A percentile compares a stretch with the other conserved stretches of the same genome.
These are phyloP conservation scores for Suillus cothurnatus DNA, from an alignment of 768 basidiomycete genomes.

Conservation along the genomic window DNA sequence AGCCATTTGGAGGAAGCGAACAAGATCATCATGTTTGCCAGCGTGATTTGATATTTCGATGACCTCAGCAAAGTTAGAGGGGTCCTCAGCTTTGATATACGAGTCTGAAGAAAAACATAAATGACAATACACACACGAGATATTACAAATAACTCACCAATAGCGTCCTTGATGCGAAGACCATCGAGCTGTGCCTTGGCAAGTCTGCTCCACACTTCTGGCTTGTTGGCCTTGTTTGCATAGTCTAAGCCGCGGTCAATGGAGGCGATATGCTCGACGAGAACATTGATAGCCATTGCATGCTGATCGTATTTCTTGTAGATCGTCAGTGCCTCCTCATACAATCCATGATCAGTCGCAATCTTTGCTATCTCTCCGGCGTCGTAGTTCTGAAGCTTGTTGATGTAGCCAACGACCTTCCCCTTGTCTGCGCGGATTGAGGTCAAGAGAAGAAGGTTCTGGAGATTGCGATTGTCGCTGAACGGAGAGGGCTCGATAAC, in stretches of 20 bases:
- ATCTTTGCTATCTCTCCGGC: slow-evolving; percentile 94
- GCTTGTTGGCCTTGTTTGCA: slow-evolving; percentile 94
- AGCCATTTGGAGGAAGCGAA: slow-evolving; percentile 98
- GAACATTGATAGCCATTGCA: slow-evolving; percentile 93
- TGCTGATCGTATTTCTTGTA: slow-evolving; percentile 98
- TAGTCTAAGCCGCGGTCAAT: slow-evolving; percentile 96
- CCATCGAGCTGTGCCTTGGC: slow-evolving; percentile 99
- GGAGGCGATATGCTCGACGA: slow-evolving; percentile 97
- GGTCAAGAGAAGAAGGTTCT: slow-evolving; percentile 92
- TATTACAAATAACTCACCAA: slow-evolving; percentile 56
- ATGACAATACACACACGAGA: not conserved
- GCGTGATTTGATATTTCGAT: slow-evolving; percentile 95
- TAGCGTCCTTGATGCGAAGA: slow-evolving; percentile 96
- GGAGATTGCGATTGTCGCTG: slow-evolving; percentile 95
- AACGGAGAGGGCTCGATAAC: slow-evolving; percentile 97
- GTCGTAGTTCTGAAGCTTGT: slow-evolving; percentile 96
- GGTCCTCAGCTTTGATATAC: slow-evolving; percentile 96
- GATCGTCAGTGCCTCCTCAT: slow-evolving; percentile 95
- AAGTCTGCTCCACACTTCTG: slow-evolving; percentile 95
- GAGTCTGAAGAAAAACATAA: slow-evolving; percentile 60
- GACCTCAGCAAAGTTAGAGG: slow-evolving; percentile 91
- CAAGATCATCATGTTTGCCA: slow-evolving; percentile 91
- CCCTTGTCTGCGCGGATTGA: slow-evolving; percentile 98
- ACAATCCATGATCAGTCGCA: slow-evolving; percentile 92
- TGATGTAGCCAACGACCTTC: slow-evolving; percentile 97